Evolutionary conservation across 176 grass and related monocot species (phyloP), one percentile per base, ranked within the genome.

Genomic region (Avena insularis): DNA sequence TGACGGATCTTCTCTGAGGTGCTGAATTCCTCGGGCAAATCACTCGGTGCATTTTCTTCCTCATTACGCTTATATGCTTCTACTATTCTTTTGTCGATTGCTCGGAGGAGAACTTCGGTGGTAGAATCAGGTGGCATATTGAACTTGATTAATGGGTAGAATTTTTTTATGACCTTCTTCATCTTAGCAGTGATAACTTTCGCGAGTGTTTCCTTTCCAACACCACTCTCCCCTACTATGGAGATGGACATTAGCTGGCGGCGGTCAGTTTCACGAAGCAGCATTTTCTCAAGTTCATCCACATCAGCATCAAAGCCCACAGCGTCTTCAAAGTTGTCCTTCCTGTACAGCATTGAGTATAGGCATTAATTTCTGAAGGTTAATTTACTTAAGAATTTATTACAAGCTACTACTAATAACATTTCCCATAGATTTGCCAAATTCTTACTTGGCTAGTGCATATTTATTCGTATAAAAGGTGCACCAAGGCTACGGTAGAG

Each of bases 221-320:
- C 17, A 64, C 83, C 83, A 49, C 71, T 65, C 45, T 85, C 83
- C 25, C 83, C 83, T 2, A 85, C 0, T 65, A 85, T 25, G 83
- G 83, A 85, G 25, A 85, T 15, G 58, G 77, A 77, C 35, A 36
- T 58, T 74, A 12, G 53, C 31, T 43, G 4, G 5, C 1, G 4
- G 5, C 1, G 4, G 8, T 43, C 15, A 20, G 38, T 17, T 43
- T 71, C 0, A 71, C 0, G 67, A 43, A 4, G 8, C 35, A 71
- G 1, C 67, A 71, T 38, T 43, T 11, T 0, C 67, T 43, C 8
- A 43, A 71, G 67, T 11, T 1, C 36, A 8, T 20, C 2, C 8
- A 71, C 67, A 43, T 71, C 67, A 4, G 9, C 17, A 0, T 11
- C 67, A 19, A 43, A 71, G 1, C 65, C 65, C 3, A 69, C 33